Percentiles rank a stretch among this genome's conserved stretches.
Conservation (phyloP, 306 rosid genomes). For the Acacia acuminata region DNA sequence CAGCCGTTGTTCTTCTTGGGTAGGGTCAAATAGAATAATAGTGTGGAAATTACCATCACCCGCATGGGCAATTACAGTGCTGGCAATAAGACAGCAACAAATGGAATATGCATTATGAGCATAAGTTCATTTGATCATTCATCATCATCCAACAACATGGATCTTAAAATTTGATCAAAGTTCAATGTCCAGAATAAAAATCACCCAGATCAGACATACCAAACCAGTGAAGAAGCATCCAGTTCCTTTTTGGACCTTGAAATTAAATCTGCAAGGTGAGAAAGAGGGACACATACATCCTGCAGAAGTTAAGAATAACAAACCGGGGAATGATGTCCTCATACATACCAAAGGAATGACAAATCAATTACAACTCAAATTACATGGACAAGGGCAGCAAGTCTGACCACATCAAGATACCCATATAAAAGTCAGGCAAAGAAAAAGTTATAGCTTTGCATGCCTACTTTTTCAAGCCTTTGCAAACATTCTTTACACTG, state of each 20-base stretch:
- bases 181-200: conserved; percentile 17
- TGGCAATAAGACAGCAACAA: conserved; percentile 43
- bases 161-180: conserved; percentile 9
- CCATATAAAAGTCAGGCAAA: conserved; percentile 3
- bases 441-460: neutral
- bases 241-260: conserved; percentile 77
- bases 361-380: conserved; percentile 21
- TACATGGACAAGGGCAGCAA: neutral
- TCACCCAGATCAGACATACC: conserved; percentile 55
- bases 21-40: conserved; percentile 73
- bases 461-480: conserved; percentile 24
- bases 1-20: conserved; percentile 59
- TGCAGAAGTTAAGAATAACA: conserved; percentile 36
- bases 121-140: conserved; percentile 17
- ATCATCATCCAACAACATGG: conserved; percentile 20
- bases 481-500: conserved; percentile 3
- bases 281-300: conserved; percentile 96
- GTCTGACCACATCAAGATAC: neutral
- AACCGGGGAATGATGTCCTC: neutral
- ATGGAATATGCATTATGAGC: conserved; percentile 18
- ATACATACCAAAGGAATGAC: neutral
- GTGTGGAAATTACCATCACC: conserved; percentile 99
- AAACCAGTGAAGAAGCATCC: conserved; percentile 78
- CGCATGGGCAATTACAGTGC: conserved; percentile 91
- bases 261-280: conserved; percentile 84